Percentiles rank a stretch among this genome's conserved stretches.
phyloP scores from a whole-genome alignment of 1,284 basidiomycete genomes.

The Farysia itapuensis region DNA sequence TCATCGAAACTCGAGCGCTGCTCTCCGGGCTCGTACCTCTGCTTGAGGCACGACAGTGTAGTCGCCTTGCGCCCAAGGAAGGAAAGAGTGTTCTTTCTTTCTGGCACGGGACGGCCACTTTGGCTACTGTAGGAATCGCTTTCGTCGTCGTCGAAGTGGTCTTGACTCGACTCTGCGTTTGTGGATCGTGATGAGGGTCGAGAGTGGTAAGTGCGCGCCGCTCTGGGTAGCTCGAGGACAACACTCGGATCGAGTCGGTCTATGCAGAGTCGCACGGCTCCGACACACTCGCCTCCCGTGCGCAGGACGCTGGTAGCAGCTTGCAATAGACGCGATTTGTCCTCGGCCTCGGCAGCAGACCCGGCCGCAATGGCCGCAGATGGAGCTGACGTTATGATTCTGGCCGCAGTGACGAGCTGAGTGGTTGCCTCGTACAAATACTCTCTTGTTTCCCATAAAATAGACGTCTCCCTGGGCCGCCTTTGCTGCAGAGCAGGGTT shows the following conservation, averaged over 20 bases:
- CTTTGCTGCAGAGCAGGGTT: conserved; percentile 27
- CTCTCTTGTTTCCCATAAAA: conserved; percentile 69
- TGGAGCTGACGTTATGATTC: conserved; percentile 63
- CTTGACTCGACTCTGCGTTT: conserved; percentile 4
- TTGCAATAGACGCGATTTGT: conserved; percentile 71
- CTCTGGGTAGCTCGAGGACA: conserved; percentile 25
- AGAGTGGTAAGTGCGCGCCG: conserved; percentile 14
- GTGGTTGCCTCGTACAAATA: conserved; percentile 81
- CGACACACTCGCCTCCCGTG: conserved; percentile 52
- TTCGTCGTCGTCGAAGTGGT: conserved; percentile 2
- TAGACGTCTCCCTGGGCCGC: conserved; percentile 37
- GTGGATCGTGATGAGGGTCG: conserved; percentile 3
- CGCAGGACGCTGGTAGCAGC: conserved; percentile 83
- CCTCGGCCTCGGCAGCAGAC: conserved; percentile 74
- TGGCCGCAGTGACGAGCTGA: conserved; percentile 82
- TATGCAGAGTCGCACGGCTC: conserved; percentile 48
- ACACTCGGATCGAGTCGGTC: conserved; percentile 29
- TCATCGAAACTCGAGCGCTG: conserved; percentile 26
- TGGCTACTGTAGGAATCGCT: conserved; percentile 2
- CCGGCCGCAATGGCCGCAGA: conserved; percentile 60
- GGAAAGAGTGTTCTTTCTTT: conserved; percentile 62
- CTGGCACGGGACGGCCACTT: neutral
- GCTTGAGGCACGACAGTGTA: conserved; percentile 60
- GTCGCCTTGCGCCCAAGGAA: conserved; percentile 63
- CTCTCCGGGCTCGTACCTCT: conserved; percentile 48